Percentiles rank a stretch among this genome's conserved stretches.
Conservation (phyloP, 1,139 yeast genomes). For the Pichia terricola region DNA sequence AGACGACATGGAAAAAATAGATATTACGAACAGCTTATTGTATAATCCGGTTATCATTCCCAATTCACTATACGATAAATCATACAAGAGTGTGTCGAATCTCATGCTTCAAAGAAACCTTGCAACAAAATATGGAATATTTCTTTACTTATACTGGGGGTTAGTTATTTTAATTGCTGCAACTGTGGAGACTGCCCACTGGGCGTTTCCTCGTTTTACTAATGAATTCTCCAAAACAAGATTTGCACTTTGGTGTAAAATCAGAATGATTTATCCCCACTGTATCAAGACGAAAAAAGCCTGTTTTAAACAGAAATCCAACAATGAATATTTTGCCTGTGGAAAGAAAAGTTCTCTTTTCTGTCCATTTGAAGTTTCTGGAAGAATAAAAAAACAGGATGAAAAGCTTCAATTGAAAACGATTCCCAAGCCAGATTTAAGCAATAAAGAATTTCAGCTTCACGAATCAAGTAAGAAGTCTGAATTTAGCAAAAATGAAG, state of each 20-base stretch:
- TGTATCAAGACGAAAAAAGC: slow-evolving; percentile 16
- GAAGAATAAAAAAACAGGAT: slow-evolving; percentile 5
- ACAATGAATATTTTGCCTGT: background rate
- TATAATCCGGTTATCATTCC: slow-evolving; percentile 20
- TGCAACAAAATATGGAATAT: slow-evolving; percentile 25
- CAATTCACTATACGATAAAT: slow-evolving; percentile 15
- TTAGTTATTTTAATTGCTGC: slow-evolving; percentile 17
- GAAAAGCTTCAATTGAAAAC: background rate
- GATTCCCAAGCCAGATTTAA: background rate
- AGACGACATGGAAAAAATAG: slow-evolving; percentile 7
- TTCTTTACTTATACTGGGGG: slow-evolving; percentile 25
- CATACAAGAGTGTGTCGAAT: slow-evolving; percentile 21
- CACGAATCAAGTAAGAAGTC: background rate
- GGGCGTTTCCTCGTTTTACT: slow-evolving; percentile 25
- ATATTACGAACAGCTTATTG: slow-evolving; percentile 9
- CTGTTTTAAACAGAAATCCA: background rate
- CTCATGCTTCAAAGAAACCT: slow-evolving; percentile 21
- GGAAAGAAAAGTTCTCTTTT: slow-evolving; percentile 1
- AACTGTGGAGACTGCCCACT: slow-evolving; percentile 20
- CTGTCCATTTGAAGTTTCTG: slow-evolving; percentile 6
- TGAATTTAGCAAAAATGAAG: too few relatives aligned
- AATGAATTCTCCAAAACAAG: slow-evolving; percentile 15
- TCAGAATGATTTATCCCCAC: slow-evolving; percentile 25
- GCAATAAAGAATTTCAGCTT: background rate
- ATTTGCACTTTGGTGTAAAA: slow-evolving; percentile 21